Percentiles rank a stretch among this genome's conserved stretches.
Evolutionary conservation across 1,139 yeast genomes (phyloP).

Genomic region (Geotrichum fermentans): DNA sequence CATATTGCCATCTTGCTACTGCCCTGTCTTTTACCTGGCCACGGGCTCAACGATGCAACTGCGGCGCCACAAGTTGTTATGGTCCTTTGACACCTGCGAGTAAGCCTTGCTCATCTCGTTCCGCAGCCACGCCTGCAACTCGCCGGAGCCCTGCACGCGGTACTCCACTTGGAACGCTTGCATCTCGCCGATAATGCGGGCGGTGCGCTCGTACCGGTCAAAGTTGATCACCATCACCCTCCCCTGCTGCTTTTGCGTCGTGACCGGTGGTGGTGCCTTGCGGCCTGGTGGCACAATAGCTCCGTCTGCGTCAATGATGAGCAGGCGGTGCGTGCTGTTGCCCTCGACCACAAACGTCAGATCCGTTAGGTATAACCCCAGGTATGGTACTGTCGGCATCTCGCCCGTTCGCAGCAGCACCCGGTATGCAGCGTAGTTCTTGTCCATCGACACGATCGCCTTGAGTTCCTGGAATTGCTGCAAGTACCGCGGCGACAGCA

Average conservation of each 20-base stretch:
- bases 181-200: constrained; percentile 67
- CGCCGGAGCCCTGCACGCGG: constrained; percentile 27
- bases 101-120: constrained; percentile 36
- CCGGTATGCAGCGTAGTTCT: constrained; percentile 75
- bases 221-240: constrained; percentile 54
- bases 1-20: no score
- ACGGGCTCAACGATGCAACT: constrained; percentile 38
- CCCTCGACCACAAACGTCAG: constrained; percentile 86
- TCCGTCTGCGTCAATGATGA: constrained; percentile 21
- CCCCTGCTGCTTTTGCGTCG: background rate
- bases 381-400: constrained; percentile 78
- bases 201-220: constrained; percentile 72
- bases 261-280: background rate
- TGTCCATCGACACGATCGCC: constrained; percentile 74
- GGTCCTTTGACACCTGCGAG: constrained; percentile 31
- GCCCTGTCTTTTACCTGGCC: background rate
- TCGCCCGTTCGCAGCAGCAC: constrained; percentile 53
- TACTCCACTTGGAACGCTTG: constrained; percentile 72
- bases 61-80: constrained; percentile 39
- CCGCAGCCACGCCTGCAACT: constrained; percentile 37
- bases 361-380: constrained; percentile 80
- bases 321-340: constrained; percentile 59
- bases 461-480: constrained; percentile 65
- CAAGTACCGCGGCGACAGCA: constrained; percentile 56
- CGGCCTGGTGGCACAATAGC: constrained; percentile 7